Evolutionary conservation across 352 stramenopile species (phyloP), one percentile per base, ranked within the genome.

Genomic region (Pythium biforme): DNA sequence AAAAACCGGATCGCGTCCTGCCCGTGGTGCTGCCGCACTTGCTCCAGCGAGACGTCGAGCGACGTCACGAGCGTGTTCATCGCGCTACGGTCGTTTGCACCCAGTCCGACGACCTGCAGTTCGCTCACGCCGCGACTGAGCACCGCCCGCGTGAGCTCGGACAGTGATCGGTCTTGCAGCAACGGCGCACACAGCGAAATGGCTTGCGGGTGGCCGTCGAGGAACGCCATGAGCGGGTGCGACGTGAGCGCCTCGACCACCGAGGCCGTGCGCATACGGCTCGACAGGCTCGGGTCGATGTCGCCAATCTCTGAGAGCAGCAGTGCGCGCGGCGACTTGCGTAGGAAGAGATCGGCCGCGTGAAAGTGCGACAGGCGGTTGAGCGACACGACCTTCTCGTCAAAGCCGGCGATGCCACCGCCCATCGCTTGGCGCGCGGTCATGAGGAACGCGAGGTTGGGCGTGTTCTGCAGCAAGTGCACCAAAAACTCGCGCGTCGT

Each of bases 301-400:
- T 84, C 79, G 9, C 72, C 75, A 33, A 89, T 88, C 65, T 92
- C 83, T 22, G 79, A 90, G 15, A 89, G 68, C 20, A 89, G 58
- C 40, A 92, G 52, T 7, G 77, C 75, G 8, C 84, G 80, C 9
- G 84, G 84, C 0, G 84, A 83, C 58, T 91, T 89, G 66, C 89
- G 88, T 6, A 93, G 70, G 45, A 93, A 93, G 33, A 93, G 57
- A 62, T 90, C 81, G 8, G 79, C 80, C 0, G 84, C 84, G 37
- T 91, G 81, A 55, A 74, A 88, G 25, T 86, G 73, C 19, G 84
- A 88, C 3, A 93, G 62, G 1, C 84, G 81, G 54, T 90, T 88
- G 19, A 93, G 66, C 14, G 79, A 87, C 10, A 93, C 70, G n/a
- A 91, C 81, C 52, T 93, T 93, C 43, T 93, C 84, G 46, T 91